Percentiles rank a stretch among this genome's conserved stretches.
Evolutionary conservation across 1,139 yeast genomes (phyloP).

Genomic region (Pichia sp.): DNA sequence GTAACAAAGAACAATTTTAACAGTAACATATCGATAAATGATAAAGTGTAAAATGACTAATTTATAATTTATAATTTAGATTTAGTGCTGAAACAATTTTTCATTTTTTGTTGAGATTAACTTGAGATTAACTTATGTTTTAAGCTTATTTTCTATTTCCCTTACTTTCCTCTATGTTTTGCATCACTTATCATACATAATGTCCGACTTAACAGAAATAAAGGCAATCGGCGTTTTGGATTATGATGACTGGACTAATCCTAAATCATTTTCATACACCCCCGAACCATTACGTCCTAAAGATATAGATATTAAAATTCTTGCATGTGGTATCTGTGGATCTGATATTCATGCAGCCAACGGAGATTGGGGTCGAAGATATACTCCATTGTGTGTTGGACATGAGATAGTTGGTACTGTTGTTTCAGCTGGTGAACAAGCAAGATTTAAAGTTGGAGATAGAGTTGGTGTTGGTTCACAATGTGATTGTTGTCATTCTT

Average conservation of each 20-base stretch:
- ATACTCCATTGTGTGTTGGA: slow-evolving; percentile 34
- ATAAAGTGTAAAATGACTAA: too few species aligned
- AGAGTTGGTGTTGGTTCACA: slow-evolving; percentile 61
- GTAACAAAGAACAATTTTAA: too few species aligned
- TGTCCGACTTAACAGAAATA: slow-evolving; percentile 17
- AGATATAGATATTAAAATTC: slow-evolving; percentile 43
- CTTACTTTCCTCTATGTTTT: too few species aligned
- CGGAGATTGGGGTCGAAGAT: slow-evolving; percentile 34
- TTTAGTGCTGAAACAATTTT: too few species aligned
- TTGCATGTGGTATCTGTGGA: slow-evolving; percentile 59
- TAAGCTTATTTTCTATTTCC: not conserved
- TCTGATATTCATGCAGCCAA: slow-evolving; percentile 39
- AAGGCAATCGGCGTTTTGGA: slow-evolving; percentile 39
- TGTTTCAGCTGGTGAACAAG: slow-evolving; percentile 36
- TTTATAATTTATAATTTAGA: too few species aligned
- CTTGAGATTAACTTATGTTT: too few species aligned
- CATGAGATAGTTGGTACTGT: slow-evolving; percentile 43
- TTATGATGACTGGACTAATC: slow-evolving; percentile 37
- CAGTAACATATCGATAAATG: too few species aligned
- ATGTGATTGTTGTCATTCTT: slow-evolving; percentile 40
- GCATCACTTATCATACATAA: not conserved
- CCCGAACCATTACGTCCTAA: slow-evolving; percentile 42
- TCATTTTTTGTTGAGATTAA: too few species aligned
- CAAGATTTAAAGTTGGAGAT: slow-evolving; percentile 44
- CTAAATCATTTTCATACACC: slow-evolving; percentile 35